Percentiles rank a stretch among this genome's conserved stretches.
Evolutionary conservation across 2,329 filamentous ascomycete species (phyloP).

Genomic region (Fusarium fujikuroi): DNA sequence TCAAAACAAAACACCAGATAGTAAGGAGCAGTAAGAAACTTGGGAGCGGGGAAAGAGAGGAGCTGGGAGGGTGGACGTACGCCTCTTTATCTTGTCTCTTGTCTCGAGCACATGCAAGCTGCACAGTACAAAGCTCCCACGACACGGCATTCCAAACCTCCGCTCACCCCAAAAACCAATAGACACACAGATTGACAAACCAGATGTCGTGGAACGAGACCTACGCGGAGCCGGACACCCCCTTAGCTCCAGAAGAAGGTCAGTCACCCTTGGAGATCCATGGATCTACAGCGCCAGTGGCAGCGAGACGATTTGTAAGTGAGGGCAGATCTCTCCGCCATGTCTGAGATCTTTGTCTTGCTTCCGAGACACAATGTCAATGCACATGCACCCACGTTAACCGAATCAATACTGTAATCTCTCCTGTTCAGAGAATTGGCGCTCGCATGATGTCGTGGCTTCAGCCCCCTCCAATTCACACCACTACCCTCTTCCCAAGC

Average conservation of each 20-base stretch:
- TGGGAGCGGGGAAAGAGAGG: neutral
- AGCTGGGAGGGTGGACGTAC: neutral
- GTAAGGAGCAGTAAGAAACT: neutral
- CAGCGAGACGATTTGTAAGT: neutral
- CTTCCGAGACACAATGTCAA: neutral
- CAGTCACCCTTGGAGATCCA: neutral
- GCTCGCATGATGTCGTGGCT: neutral
- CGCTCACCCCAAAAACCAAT: neutral
- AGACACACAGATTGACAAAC: neutral
- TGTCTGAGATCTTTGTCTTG: conserved; percentile 4
- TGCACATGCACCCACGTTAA: neutral
- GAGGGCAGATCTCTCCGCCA: neutral
- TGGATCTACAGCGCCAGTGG: neutral
- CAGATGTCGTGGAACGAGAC: neutral
- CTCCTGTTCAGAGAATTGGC: neutral
- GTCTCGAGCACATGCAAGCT: neutral
- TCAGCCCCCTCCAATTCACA: neutral
- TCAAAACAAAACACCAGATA: neutral
- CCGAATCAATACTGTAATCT: too few relatives aligned
- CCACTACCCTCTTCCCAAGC: neutral
- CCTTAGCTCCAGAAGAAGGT: neutral
- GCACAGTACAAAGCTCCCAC: neutral
- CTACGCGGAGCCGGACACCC: neutral
- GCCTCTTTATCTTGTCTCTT: neutral
- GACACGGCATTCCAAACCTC: neutral